Percentiles rank a stretch among this genome's conserved stretches.
Evolutionary conservation across 495 filamentous ascomycete genomes (phyloP).

Genomic region (Aspergillus sparsus): DNA sequence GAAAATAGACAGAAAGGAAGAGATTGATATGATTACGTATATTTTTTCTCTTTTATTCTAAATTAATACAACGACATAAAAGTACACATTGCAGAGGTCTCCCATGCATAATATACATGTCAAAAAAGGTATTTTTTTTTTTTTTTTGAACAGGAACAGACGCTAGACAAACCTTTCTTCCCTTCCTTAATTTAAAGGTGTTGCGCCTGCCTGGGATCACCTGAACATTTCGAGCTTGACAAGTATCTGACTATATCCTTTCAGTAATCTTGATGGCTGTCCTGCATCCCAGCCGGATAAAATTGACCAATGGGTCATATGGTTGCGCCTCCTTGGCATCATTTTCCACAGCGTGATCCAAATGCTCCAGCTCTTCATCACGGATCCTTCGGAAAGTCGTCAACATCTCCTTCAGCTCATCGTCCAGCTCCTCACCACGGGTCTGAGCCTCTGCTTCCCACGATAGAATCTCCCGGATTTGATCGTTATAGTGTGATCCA

Average conservation of each 20-base stretch:
- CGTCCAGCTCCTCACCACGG: conserved; percentile 72
- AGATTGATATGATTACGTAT: no score
- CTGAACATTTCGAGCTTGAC: neutral
- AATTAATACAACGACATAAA: neutral
- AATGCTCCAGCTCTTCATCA: conserved; percentile 95
- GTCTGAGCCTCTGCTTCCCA: conserved; percentile 70
- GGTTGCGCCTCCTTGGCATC: conserved; percentile 86
- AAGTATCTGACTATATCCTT: conserved; percentile 55
- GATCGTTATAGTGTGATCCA: conserved; percentile 91
- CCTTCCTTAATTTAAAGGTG: no score
- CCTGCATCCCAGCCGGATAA: conserved; percentile 84
- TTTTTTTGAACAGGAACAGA: no score
- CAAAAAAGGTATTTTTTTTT: neutral
- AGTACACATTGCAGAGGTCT: conserved; percentile 6
- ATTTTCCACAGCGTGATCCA: conserved; percentile 92
- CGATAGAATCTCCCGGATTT: conserved; percentile 75
- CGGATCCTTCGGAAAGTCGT: conserved; percentile 76
- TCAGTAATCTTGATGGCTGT: conserved; percentile 94
- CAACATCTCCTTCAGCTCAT: conserved; percentile 74
- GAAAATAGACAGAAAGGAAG: no score
- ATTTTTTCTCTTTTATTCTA: neutral
- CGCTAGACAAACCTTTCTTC: no score
- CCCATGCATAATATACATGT: neutral
- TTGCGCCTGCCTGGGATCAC: no score
- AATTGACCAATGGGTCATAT: conserved; percentile 83